Base-by-base conservation (phyloP, 139 green algal genomes). In the Pedinophyceae sp. region DNA sequence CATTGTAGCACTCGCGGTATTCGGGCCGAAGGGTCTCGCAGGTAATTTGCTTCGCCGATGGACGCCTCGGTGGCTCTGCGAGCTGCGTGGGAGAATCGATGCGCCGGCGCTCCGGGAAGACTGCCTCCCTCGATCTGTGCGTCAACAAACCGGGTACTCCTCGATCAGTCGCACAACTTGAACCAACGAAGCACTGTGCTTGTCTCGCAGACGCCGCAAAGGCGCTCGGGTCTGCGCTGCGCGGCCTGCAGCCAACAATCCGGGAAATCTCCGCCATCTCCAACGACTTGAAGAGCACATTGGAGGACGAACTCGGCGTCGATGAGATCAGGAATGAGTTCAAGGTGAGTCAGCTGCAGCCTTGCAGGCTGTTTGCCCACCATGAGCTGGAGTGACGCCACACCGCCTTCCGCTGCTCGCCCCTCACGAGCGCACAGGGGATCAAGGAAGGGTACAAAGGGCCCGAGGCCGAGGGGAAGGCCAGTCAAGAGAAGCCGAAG, bases 1-100 rank as follows among this genome's bases (percentile, higher is more conserved):
- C 2, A 82, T 96, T 1, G 91, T 99, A n/a, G 89, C 91, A 2
- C 65, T 99, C 17, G 64, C 98, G 15, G 85, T 99, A 5, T 99
- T 99, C 69, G 91, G 91, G 1, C 91, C 91, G 23, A 96, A 97
- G 62, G 91, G 91, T 7, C 70, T 98, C 15, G 92, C 92, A 15
- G 78, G n/a, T n/a, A n/a, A n/a, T n/a, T n/a, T n/a, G n/a, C n/a
- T n/a, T n/a, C 94, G 46, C 81, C 84, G 40, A 59, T 26, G 19
- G 18, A 53, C 48, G 48, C 25, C 10, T 29, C 13, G 24, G 24
- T n/a, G n/a, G n/a, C n/a, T n/a, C n/a, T n/a, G n/a, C n/a, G n/a
- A n/a, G n/a, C n/a, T n/a, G n/a, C n/a, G n/a, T n/a, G n/a, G n/a
- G n/a, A n/a, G n/a, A n/a, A n/a, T n/a, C n/a, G n/a, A n/a, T n/a